Evolutionary conservation across 495 filamentous ascomycete genomes (phyloP), one percentile per base, ranked within the genome.

Genomic region (Trichoderma asperelloides): DNA sequence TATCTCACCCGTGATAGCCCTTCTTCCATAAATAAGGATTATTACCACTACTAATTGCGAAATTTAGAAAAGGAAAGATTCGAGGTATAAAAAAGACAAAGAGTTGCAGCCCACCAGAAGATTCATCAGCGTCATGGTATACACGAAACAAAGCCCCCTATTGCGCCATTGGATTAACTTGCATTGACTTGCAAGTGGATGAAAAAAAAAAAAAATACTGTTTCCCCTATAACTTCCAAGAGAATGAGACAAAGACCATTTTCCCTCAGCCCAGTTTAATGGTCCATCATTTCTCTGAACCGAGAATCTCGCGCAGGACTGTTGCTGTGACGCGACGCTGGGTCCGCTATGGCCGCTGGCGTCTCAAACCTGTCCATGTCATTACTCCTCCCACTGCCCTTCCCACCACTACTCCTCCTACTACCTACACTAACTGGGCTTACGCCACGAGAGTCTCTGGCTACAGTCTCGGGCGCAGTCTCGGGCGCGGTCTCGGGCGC

Each of bases 301-400:
- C 75, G 70, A 62, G 74, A 79, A 66, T 79, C 79, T 68, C 79
- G 71, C 12, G 70, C 71, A 15, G 81, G 81, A 64, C 81, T 84
- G 23, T 70, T 65, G 13, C 72, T 75, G 55, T 70, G 67, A 43
- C 70, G 69, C n/a, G 68, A 65, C 15, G 70, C 69, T 11, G 64
- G 37, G 13, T 68, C 71, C 41, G 41, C 65, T n/a, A 71, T 65
- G 2, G 69, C 68, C 45, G 67, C 64, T 0, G 76, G 76, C 16
- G 68, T 70, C 63, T 49, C 43, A 65, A 68, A 43, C 64, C 67
- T 72, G 64, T 33, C 69, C 68, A 47, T 68, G 39, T 39, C 66
- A 60, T 23, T 72, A 74, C 47, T 72, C 71, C 55, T 65, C 66
- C 66, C 67, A 47, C 70, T 69, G 45, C 71, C 71, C 57, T 67